Conservation (phyloP, 192 early-diverging fungal genomes). For the Coemansia asiatica region DNA sequence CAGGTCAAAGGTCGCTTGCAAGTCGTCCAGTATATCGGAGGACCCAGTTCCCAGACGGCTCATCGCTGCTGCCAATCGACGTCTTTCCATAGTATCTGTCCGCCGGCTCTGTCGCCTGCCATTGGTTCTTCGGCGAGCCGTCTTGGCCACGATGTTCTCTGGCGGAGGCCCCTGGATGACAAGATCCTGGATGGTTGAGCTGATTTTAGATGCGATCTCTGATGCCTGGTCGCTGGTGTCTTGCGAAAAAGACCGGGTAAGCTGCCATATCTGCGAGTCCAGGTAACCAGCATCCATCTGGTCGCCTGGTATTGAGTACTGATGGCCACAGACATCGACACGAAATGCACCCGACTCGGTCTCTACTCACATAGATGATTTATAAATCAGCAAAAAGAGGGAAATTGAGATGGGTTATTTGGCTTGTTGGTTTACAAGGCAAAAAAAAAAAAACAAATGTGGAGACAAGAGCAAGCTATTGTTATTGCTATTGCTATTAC, state of each 20-base stretch:
- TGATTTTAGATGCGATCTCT: constrained; percentile 15
- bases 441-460: too few relatives aligned
- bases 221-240: constrained; percentile 12
- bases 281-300: constrained; percentile 15
- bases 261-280: constrained; percentile 18
- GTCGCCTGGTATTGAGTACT: constrained; percentile 40
- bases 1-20: not conserved
- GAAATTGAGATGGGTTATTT: too few relatives aligned
- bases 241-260: not conserved
- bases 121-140: too few relatives aligned
- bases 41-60: too few relatives aligned
- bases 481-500: too few relatives aligned
- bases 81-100: too few relatives aligned
- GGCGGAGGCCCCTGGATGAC: not conserved
- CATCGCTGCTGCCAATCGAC: too few relatives aligned
- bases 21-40: not conserved
- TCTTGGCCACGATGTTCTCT: too few relatives aligned
- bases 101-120: too few relatives aligned
- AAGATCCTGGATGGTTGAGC: constrained; percentile 17
- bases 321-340: constrained; percentile 48
- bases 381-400: too few relatives aligned
- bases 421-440: too few relatives aligned
- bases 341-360: constrained; percentile 40
- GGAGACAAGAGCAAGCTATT: too few relatives aligned
- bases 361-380: not conserved